Evolutionary conservation across 2,329 filamentous ascomycete genomes (phyloP).

Genomic region (Samsoniella hepiali): DNA sequence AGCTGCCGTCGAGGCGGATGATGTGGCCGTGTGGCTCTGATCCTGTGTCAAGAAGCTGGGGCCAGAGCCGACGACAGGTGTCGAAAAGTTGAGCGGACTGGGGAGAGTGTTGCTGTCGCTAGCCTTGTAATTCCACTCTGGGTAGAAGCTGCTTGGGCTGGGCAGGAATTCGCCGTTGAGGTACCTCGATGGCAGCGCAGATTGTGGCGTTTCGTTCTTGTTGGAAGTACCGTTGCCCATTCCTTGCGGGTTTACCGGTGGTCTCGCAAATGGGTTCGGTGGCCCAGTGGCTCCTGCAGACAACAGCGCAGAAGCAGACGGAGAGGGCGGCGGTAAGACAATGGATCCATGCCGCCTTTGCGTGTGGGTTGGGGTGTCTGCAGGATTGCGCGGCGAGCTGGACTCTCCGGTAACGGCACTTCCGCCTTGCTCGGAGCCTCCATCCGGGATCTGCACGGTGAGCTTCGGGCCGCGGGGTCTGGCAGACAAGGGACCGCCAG

Average conservation of each 20-base stretch:
- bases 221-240: constrained; percentile 25
- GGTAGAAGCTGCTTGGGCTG: constrained; percentile 88
- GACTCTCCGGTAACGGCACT: constrained; percentile 72
- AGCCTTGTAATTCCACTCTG: constrained; percentile 77
- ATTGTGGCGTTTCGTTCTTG: constrained; percentile 69
- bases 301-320: constrained; percentile 78
- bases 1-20: neutral
- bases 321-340: constrained; percentile 88
- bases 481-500: constrained; percentile 50
- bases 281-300: constrained; percentile 90
- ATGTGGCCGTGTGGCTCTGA: constrained; percentile 24
- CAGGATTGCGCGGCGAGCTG: constrained; percentile 58
- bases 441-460: constrained; percentile 93
- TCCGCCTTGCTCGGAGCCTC: constrained; percentile 72
- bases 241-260: constrained; percentile 58
- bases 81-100: constrained; percentile 89
- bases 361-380: constrained; percentile 53
- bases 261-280: constrained; percentile 91
- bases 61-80: constrained; percentile 63
- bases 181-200: constrained; percentile 86
- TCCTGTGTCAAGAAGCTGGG: constrained; percentile 63
- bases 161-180: constrained; percentile 84
- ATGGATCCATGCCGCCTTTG: constrained; percentile 57
- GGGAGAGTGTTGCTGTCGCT: constrained; percentile 81
- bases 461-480: constrained; percentile 75